Percentiles rank a stretch among this genome's conserved stretches.
These are phyloP conservation scores for Ailanthus altissimus DNA, from an alignment of 345 rosid species.

Conservation along the genomic window DNA sequence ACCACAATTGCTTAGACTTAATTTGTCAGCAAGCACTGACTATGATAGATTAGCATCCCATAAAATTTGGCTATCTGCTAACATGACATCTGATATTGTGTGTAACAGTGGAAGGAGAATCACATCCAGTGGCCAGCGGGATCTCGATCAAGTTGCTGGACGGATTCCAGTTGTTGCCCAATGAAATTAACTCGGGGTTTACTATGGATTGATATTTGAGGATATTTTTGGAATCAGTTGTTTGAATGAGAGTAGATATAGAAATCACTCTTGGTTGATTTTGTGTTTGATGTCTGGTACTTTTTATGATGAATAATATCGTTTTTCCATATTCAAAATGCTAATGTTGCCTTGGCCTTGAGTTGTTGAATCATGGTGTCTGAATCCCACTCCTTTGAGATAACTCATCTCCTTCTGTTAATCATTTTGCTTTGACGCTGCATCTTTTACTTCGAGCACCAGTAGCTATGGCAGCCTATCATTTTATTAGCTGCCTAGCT, in stretches of 20 bases:
- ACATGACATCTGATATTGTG: not conserved
- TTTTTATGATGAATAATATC: too few relatives aligned
- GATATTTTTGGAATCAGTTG: constrained; percentile 5
- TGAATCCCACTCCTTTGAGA: not conserved
- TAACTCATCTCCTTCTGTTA: too few relatives aligned
- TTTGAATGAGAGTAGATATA: constrained; percentile 14
- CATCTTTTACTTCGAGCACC: too few relatives aligned
- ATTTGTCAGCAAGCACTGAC: not conserved
- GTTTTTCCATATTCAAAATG: not conserved
- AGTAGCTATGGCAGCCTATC: too few relatives aligned
- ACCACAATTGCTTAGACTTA: not conserved
- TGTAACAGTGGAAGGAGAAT: constrained; percentile 49
- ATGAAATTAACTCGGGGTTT: constrained; percentile 5
- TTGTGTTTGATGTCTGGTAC: not conserved
- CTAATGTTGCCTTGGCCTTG: not conserved
- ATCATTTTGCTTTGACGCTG: too few relatives aligned
- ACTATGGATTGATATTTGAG: not conserved
- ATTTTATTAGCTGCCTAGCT: too few relatives aligned
- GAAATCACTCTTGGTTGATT: not conserved
- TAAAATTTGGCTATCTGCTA: not conserved
- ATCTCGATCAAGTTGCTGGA: constrained; percentile 61
- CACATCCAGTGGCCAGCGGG: constrained; percentile 52
- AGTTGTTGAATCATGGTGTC: not conserved
- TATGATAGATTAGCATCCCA: not conserved
- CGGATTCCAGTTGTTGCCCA: constrained; percentile 36